These are phyloP conservation scores for Adansonia gregorii DNA, from an alignment of 441 rosid genomes.

Conservation along the genomic window DNA sequence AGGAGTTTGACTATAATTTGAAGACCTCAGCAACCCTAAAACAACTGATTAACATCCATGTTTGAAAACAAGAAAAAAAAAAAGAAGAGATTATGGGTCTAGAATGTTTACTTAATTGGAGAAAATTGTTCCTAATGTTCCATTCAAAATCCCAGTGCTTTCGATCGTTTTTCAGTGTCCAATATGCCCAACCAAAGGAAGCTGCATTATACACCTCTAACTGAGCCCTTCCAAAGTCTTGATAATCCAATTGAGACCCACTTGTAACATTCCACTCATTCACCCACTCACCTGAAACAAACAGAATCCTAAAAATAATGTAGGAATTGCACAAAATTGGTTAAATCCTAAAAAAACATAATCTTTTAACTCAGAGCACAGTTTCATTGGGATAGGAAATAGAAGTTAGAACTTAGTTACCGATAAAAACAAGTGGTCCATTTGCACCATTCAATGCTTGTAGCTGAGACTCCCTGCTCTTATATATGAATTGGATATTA, in stretches of 20 bases:
- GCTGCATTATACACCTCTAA: constrained; percentile 63
- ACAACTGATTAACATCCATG: not conserved
- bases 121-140: constrained; percentile 65
- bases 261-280: constrained; percentile 68
- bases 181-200: constrained; percentile 82
- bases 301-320: not conserved
- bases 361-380: not conserved
- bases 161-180: constrained; percentile 75
- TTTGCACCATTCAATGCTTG: constrained; percentile 53
- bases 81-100: not conserved
- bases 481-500: constrained; percentile 58
- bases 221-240: constrained; percentile 66
- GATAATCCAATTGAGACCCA: constrained; percentile 61
- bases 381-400: not conserved
- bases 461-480: constrained; percentile 62
- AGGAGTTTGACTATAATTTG: not conserved
- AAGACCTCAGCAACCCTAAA: not conserved
- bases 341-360: not conserved
- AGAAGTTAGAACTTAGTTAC: constrained; percentile 42
- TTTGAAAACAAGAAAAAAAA: not conserved
- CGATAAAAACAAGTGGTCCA: constrained; percentile 69
- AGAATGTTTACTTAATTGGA: constrained; percentile 54
- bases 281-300: constrained; percentile 74
- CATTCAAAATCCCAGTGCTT: constrained; percentile 87
- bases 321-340: not conserved